Conservation (phyloP, 176 grass and related monocot genomes). For the Hyparrhenia diplandra region DNA sequence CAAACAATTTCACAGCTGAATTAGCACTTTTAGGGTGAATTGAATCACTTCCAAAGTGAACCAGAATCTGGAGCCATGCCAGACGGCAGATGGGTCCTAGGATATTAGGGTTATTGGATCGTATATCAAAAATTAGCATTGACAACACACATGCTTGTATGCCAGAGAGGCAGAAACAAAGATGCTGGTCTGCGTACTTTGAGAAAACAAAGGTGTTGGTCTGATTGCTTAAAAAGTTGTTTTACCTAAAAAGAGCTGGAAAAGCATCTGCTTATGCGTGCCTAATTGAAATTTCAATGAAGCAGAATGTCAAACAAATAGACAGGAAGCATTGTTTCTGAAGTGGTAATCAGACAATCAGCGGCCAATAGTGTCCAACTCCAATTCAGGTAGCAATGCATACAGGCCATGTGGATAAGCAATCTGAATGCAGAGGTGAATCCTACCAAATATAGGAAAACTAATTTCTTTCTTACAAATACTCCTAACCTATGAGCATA, state of each 20-base stretch:
- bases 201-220: neutral
- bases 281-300: neutral
- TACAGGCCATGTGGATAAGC: neutral
- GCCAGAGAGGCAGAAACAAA: neutral
- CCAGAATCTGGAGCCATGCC: neutral
- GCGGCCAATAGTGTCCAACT: neutral
- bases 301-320: neutral
- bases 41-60: neutral
- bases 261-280: neutral
- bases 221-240: neutral
- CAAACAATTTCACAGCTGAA: neutral
- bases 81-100: neutral
- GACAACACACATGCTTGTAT: neutral
- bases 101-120: neutral
- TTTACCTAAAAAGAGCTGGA: neutral
- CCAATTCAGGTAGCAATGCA: neutral
- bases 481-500: too few species aligned
- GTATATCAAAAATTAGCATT: neutral
- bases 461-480: too few species aligned
- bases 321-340: neutral
- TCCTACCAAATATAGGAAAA: too few species aligned
- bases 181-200: neutral
- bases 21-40: neutral
- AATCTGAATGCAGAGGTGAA: too few species aligned
- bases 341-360: neutral